These are phyloP conservation scores for Ophiocordyceps sinensis DNA, from an alignment of 2,329 filamentous ascomycete genomes.

Conservation along the genomic window DNA sequence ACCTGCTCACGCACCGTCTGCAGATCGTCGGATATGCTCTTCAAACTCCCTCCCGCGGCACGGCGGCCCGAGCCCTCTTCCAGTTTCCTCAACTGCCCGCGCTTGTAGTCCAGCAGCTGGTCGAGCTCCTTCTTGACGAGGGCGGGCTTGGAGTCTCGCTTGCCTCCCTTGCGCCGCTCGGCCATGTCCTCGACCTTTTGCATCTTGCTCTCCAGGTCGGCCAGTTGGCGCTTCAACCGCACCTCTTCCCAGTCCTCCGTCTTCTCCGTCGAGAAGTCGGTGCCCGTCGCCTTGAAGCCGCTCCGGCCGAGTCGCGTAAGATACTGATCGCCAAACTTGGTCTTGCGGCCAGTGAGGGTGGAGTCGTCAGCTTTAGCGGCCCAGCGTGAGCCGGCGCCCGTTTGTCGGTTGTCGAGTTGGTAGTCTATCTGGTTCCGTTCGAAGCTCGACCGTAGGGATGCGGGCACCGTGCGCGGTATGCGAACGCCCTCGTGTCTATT, in stretches of 20 bases:
- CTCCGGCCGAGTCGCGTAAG: slow-evolving; percentile 78
- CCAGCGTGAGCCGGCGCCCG: slow-evolving; percentile 57
- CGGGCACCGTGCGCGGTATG: slow-evolving; percentile 81
- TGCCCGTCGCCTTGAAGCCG: slow-evolving; percentile 68
- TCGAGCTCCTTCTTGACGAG: slow-evolving; percentile 90
- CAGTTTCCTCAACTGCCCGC: slow-evolving; percentile 59
- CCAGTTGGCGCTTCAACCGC: slow-evolving; percentile 78
- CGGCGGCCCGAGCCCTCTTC: slow-evolving; percentile 57
- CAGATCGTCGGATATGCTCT: slow-evolving; percentile 73
- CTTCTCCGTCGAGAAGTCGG: slow-evolving; percentile 75
- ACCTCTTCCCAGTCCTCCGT: slow-evolving; percentile 98
- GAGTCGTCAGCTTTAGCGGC: slow-evolving; percentile 64
- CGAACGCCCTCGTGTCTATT: slow-evolving; percentile 90
- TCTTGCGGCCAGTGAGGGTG: slow-evolving; percentile 77
- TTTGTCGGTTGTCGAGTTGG: slow-evolving; percentile 63
- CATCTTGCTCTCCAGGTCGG: slow-evolving; percentile 79
- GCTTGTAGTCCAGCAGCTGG: slow-evolving; percentile 89
- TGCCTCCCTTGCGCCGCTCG: slow-evolving; percentile 45
- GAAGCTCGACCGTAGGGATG: slow-evolving; percentile 80
- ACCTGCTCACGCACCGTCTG: slow-evolving; percentile 88
- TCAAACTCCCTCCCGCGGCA: slow-evolving; percentile 56
- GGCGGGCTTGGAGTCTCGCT: slow-evolving; percentile 68
- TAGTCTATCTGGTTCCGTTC: slow-evolving; percentile 97
- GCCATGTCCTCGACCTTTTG: slow-evolving; percentile 64
- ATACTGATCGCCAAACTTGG: slow-evolving; percentile 96